phyloP scores from a whole-genome alignment of 257 asterid species.

The Petunia secreta region DNA sequence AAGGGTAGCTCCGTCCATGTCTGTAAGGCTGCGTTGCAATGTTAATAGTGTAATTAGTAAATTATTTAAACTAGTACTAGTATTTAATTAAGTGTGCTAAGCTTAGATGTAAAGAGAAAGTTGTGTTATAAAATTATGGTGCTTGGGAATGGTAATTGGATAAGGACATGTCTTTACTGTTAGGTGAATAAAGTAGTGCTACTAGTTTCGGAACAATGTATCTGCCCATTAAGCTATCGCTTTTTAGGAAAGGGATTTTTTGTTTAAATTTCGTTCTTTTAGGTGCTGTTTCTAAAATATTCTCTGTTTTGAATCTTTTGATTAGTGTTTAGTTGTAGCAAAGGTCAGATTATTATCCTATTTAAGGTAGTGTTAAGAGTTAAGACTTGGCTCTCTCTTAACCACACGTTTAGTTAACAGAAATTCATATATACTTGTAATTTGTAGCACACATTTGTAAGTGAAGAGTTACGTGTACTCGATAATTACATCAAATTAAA shows the following conservation, averaged over 20 bases:
- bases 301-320: not conserved
- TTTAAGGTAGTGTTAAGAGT: not conserved
- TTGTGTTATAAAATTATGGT: not conserved
- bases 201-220: not conserved
- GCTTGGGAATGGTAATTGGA: not conserved
- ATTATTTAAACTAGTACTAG: not conserved
- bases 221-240: not conserved
- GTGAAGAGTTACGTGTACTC: too few species aligned
- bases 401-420: not conserved
- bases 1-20: not conserved
- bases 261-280: not conserved
- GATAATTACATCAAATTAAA: too few species aligned
- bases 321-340: not conserved
- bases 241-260: not conserved
- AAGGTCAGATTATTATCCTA: not conserved
- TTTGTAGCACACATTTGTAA: not conserved
- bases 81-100: not conserved
- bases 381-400: not conserved
- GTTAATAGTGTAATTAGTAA: not conserved
- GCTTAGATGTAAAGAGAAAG: not conserved
- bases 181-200: not conserved
- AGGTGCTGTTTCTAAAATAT: not conserved
- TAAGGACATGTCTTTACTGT: conserved; percentile 12
- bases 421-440: conserved; percentile 2
- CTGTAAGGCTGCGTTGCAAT: not conserved